Evolutionary conservation across 2,329 filamentous ascomycete genomes (phyloP).

Genomic region (Aspergillus terreus): DNA sequence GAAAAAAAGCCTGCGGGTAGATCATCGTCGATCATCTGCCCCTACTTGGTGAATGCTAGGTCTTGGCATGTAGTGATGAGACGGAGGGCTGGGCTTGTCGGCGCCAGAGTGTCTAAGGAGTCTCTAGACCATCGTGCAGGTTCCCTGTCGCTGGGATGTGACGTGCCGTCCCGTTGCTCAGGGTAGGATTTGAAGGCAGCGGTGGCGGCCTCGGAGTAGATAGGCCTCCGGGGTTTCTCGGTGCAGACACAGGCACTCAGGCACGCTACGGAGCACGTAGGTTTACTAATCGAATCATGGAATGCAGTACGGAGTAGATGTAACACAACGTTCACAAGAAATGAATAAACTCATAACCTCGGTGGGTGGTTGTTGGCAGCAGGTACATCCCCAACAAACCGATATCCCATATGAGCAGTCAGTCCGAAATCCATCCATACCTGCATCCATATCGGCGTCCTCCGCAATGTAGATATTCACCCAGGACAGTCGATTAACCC

Average conservation of each 20-base stretch:
- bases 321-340: too few species aligned
- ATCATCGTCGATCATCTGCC: constrained; percentile 20
- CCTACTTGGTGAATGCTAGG: constrained; percentile 7
- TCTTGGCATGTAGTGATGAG: constrained; percentile 9
- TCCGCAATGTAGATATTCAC: background rate
- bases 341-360: too few species aligned
- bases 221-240: background rate
- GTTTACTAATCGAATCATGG: too few species aligned
- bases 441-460: background rate
- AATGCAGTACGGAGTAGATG: too few species aligned
- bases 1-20: constrained; percentile 8
- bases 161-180: background rate
- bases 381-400: too few species aligned
- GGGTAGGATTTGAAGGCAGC: background rate
- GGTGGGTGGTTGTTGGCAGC: too few species aligned
- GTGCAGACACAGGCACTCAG: background rate
- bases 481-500: background rate
- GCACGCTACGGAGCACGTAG: too few species aligned
- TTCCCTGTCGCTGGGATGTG: background rate
- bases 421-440: background rate
- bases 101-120: background rate
- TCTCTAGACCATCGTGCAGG: background rate
- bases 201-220: background rate
- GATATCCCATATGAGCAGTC: background rate
- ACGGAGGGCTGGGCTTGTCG: background rate